A percentile compares a stretch with the other conserved stretches of the same genome.
These are phyloP conservation scores for Catunica adiposa DNA, from an alignment of 2,329 filamentous ascomycete species.

Conservation along the genomic window DNA sequence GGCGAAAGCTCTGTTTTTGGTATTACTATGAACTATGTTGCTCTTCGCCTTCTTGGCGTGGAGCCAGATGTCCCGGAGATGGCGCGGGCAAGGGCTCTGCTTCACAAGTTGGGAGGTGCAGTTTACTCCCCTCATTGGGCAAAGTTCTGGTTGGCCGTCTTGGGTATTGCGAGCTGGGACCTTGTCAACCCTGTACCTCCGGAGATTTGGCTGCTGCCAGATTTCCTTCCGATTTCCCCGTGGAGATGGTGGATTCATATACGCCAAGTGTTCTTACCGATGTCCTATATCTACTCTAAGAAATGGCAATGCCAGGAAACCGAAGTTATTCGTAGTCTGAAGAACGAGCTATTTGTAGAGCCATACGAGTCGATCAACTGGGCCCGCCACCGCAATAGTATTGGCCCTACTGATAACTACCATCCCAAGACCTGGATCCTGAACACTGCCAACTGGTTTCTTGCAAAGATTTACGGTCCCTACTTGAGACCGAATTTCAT, in stretches of 20 bases:
- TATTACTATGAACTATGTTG: constrained; percentile 73
- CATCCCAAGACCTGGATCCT: constrained; percentile 80
- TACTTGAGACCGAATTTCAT: constrained; percentile 53
- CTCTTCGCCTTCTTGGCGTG: constrained; percentile 65
- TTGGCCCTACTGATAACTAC: constrained; percentile 69
- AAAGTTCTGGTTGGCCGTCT: constrained; percentile 84
- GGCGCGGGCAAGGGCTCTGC: constrained; percentile 63
- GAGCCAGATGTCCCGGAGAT: constrained; percentile 70
- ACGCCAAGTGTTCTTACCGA: constrained; percentile 85
- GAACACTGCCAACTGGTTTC: constrained; percentile 58
- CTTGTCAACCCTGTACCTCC: constrained; percentile 88
- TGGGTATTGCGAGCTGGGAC: constrained; percentile 77
- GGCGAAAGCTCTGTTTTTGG: constrained; percentile 85
- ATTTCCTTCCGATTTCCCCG: constrained; percentile 77
- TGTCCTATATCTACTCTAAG: constrained; percentile 80
- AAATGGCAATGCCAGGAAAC: constrained; percentile 63
- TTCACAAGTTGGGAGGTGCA: constrained; percentile 77
- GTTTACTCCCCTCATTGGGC: constrained; percentile 78
- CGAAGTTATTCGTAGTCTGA: constrained; percentile 52
- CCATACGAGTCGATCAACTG: constrained; percentile 67
- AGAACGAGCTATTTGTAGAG: constrained; percentile 68
- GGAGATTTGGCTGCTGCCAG: constrained; percentile 81
- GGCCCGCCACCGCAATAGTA: constrained; percentile 62
- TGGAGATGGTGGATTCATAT: constrained; percentile 99
- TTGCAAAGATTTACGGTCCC: constrained; percentile 68